phyloP scores from a whole-genome alignment of 2,329 filamentous ascomycete genomes.

The Tricladium varicosporioides region DNA sequence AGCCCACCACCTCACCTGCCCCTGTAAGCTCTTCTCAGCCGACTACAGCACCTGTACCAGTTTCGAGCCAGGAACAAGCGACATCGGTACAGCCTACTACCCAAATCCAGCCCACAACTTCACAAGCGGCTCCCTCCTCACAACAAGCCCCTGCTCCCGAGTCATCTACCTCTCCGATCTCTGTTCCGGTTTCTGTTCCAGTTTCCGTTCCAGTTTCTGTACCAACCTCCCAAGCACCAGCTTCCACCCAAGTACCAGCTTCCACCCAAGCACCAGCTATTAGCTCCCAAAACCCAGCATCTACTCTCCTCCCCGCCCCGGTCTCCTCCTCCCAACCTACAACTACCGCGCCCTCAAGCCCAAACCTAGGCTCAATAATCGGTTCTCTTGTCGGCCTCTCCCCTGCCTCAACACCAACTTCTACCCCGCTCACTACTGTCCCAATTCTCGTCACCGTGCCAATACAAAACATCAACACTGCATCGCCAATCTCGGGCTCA shows the following conservation, averaged over 20 bases:
- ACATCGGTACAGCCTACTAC: not conserved
- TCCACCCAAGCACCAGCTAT: too few species aligned
- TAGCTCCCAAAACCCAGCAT: too few species aligned
- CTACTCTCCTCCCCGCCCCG: too few species aligned
- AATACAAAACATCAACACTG: not conserved
- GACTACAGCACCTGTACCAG: not conserved
- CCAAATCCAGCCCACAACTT: not conserved
- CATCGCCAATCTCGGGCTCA: not conserved
- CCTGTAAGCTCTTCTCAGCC: too few species aligned
- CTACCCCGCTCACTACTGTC: not conserved
- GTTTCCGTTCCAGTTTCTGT: not conserved
- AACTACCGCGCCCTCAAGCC: too few species aligned
- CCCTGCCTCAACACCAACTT: too few species aligned
- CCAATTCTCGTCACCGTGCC: not conserved
- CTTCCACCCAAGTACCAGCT: too few species aligned
- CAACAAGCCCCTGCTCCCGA: not conserved
- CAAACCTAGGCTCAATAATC: not conserved
- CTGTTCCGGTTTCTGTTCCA: not conserved
- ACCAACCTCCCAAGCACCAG: not conserved
- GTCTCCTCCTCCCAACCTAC: too few species aligned
- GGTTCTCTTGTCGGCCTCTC: not conserved
- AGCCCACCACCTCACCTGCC: not conserved
- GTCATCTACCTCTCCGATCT: not conserved
- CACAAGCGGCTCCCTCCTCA: not conserved
- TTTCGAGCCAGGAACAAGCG: not conserved